A percentile compares a stretch with the other conserved stretches of the same genome.
These are phyloP conservation scores for Didymella segeticola DNA, from an alignment of 2,329 filamentous ascomycete species.

Conservation along the genomic window DNA sequence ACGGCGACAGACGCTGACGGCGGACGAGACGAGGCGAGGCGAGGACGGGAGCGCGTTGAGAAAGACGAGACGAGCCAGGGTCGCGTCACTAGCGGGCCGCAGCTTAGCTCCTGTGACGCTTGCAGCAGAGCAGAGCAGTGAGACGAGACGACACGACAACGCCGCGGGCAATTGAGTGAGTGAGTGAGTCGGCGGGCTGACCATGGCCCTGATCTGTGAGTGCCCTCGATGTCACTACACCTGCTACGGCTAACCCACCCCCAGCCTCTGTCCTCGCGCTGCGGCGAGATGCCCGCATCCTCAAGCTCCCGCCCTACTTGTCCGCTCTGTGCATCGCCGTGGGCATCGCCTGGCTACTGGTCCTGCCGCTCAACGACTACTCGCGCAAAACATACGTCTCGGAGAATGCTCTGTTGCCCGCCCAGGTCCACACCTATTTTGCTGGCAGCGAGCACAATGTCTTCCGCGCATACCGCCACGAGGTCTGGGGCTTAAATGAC, in stretches of 20 bases:
- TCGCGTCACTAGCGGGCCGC: conserved; percentile 10
- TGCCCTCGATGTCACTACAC: neutral
- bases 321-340: conserved; percentile 84
- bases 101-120: conserved; percentile 1
- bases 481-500: conserved; percentile 70
- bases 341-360: conserved; percentile 86
- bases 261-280: conserved; percentile 67
- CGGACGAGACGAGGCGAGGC: conserved; percentile 13
- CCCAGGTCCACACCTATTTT: conserved; percentile 98
- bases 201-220: conserved; percentile 49
- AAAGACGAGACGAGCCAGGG: conserved; percentile 10
- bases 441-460: conserved; percentile 94
- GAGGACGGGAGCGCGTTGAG: conserved; percentile 23
- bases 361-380: conserved; percentile 89
- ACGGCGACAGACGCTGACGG: conserved; percentile 35
- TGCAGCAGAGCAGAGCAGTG: conserved; percentile 10
- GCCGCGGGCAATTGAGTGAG: conserved; percentile 18
- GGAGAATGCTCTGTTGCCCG: conserved; percentile 93
- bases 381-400: conserved; percentile 94
- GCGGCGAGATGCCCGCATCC: conserved; percentile 79
- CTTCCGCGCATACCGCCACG: conserved; percentile 86
- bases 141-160: conserved; percentile 20
- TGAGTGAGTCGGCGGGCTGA: conserved; percentile 13
- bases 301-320: conserved; percentile 85
- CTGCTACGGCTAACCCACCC: conserved; percentile 11